Percentiles rank a stretch among this genome's conserved stretches.
phyloP scores from a whole-genome alignment of 176 grass and related monocot species.

The Musa troglodytarum region DNA sequence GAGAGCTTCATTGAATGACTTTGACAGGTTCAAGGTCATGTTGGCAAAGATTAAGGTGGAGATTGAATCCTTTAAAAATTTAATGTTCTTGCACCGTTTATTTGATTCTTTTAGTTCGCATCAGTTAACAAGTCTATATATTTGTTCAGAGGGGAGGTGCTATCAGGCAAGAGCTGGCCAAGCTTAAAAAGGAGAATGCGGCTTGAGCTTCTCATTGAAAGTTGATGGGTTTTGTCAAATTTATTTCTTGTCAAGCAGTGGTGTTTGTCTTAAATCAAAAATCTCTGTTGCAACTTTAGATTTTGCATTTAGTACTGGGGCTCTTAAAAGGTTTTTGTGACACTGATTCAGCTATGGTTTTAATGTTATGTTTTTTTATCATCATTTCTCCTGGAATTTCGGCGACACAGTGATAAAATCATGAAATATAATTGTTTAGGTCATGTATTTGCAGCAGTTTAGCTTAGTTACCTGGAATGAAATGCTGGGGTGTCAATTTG shows the following conservation, averaged over 20 bases:
- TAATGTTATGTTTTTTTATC: not conserved
- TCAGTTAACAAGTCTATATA: not conserved
- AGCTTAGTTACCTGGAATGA: too few species aligned
- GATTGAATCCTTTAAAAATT: not conserved
- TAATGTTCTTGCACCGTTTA: not conserved
- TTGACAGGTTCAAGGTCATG: conserved; percentile 42
- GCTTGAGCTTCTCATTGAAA: not conserved
- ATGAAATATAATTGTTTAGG: too few species aligned
- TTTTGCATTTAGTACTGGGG: not conserved
- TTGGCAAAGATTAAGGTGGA: conserved; percentile 34
- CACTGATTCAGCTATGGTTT: not conserved
- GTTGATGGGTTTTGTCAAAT: not conserved
- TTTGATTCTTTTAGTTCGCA: not conserved
- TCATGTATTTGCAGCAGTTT: too few species aligned
- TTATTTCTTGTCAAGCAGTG: not conserved
- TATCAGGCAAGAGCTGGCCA: not conserved
- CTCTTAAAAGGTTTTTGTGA: not conserved
- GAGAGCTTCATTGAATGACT: conserved; percentile 37
- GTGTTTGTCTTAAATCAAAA: not conserved
- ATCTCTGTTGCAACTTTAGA: not conserved
- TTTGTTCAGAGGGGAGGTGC: conserved; percentile 4
- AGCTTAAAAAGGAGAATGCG: conserved; percentile 5
- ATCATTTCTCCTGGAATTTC: too few species aligned
- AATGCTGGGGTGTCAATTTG: too few species aligned
- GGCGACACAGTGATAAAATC: too few species aligned